Evolutionary conservation across 768 basidiomycete genomes (phyloP).

Genomic region (Collybia sp.): DNA sequence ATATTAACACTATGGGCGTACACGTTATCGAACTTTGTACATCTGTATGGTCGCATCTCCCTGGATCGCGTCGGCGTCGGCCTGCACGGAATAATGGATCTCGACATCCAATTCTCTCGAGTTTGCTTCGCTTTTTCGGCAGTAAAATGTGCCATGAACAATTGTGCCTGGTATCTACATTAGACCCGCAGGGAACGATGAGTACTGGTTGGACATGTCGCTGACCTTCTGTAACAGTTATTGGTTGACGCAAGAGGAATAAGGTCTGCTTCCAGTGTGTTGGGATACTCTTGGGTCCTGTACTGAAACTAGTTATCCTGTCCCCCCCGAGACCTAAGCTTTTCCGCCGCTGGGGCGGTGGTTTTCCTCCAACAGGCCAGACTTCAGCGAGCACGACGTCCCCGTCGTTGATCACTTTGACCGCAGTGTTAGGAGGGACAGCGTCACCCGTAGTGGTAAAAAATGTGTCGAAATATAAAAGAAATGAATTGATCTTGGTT

Average conservation of each 20-base stretch:
- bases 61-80: constrained; percentile 31
- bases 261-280: constrained; percentile 98
- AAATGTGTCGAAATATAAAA: constrained; percentile 95
- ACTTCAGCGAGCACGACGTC: constrained; percentile 71
- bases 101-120: constrained; percentile 89
- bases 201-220: constrained; percentile 2
- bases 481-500: constrained; percentile 69
- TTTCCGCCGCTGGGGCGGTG: constrained; percentile 52
- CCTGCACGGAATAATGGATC: constrained; percentile 67
- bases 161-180: constrained; percentile 48
- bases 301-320: constrained; percentile 76
- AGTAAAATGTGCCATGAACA: constrained; percentile 78
- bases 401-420: constrained; percentile 50
- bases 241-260: constrained; percentile 79
- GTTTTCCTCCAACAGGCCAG: constrained; percentile 73
- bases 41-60: constrained; percentile 61
- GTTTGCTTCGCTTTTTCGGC: constrained; percentile 75
- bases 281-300: constrained; percentile 79
- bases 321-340: constrained; percentile 47
- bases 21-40: constrained; percentile 65
- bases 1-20: not conserved
- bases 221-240: constrained; percentile 72
- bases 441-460: constrained; percentile 61
- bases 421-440: constrained; percentile 45
- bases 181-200: constrained; percentile 1